Conservation (phyloP, 768 basidiomycete genomes). For the Hygrophorus pudorinus region DNA sequence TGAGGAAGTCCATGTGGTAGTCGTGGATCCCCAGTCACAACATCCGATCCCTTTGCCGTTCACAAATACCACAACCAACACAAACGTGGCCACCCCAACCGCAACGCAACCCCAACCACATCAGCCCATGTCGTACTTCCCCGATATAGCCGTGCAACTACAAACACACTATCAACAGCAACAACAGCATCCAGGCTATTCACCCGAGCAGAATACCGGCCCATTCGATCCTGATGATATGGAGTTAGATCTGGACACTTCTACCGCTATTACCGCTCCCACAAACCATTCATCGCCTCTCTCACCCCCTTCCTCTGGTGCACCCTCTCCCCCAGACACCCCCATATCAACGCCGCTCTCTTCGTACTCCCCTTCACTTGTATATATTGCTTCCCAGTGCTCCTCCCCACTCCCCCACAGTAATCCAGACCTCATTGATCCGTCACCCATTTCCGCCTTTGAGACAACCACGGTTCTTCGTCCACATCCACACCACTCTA, state of each 20-base stretch:
- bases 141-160: not conserved
- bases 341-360: slow-evolving; percentile 41
- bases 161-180: slow-evolving; percentile 18
- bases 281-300: slow-evolving; percentile 20
- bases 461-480: slow-evolving; percentile 30
- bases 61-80: slow-evolving; percentile 23
- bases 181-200: slow-evolving; percentile 2
- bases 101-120: slow-evolving; percentile 11
- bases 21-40: slow-evolving; percentile 36
- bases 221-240: slow-evolving; percentile 72
- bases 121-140: not conserved
- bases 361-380: slow-evolving; percentile 33
- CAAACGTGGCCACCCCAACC: slow-evolving; percentile 18
- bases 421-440: slow-evolving; percentile 13
- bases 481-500: not conserved
- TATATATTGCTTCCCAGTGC: slow-evolving; percentile 24
- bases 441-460: slow-evolving; percentile 35
- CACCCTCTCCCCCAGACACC: slow-evolving; percentile 38
- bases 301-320: slow-evolving; percentile 27
- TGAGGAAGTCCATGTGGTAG: slow-evolving; percentile 81
- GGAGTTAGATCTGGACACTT: slow-evolving; percentile 62
- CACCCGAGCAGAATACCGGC: slow-evolving; percentile 14
- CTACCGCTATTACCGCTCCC: slow-evolving; percentile 11
- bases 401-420: slow-evolving; percentile 18
- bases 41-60: slow-evolving; percentile 28